Evolutionary conservation across 805 yeast species (phyloP), one percentile per base, ranked within the genome.

Genomic region (Candida manassasensis): DNA sequence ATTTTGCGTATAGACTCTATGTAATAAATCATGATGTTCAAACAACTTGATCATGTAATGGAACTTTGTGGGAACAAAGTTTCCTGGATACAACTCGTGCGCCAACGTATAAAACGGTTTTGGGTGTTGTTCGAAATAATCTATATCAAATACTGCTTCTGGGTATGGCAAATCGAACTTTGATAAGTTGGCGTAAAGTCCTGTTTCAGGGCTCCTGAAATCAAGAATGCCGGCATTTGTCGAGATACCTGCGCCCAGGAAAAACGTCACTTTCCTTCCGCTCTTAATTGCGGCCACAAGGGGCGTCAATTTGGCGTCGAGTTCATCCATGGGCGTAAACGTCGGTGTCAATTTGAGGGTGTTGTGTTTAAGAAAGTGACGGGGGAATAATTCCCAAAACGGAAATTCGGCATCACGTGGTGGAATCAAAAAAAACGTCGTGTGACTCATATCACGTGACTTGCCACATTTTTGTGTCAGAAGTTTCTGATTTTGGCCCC

Each of bases 151-250:
- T 1, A 90, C 96, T 0, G 97, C 97, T 53, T 90, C 98, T 1
- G 97, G 93, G 54, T 77, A 88, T 4, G 97, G 97, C 32, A 90
- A 63, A 22, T 84, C 71, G 25, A 89, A 67, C 43, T 77, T 70
- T 14, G 81, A 69, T 34, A 90, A 64, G 53, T 90, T 90, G 43
- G 88, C 76, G 50, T 90, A 90, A 5, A 90, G 70, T 0, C 95
- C 95, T 1, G 97, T 90, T 28, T 77, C 74, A 1, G 97, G 97
- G 13, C 94, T 79, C 46, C 97, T 69, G 56, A 90, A 90, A 56
- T 90, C 98, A 0, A 97, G 98, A 30, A 89, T 90, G 0, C 97
- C 98, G 31, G 95, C 88, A 3, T 84, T 69, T 0, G 97, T 90
- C 2, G 96, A 86, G 26, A 88, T 79, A 1, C 98, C 98, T 0